phyloP scores from a whole-genome alignment of 148 eudicot species.

The Amaranthus hypochondriacus region DNA sequence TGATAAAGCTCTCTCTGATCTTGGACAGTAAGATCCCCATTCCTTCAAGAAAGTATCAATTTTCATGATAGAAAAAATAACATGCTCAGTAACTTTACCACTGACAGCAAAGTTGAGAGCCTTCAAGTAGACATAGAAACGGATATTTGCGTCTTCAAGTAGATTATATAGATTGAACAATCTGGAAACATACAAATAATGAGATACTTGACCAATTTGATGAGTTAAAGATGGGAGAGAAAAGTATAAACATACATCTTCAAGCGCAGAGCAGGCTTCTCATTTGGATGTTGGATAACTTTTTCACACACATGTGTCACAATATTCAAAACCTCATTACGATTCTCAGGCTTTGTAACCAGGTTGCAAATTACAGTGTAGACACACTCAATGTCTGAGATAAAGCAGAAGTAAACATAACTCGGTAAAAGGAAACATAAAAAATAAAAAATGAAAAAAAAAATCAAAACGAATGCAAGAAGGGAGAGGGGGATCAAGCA shows the following conservation, averaged over 20 bases:
- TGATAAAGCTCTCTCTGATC: slow-evolving; percentile 77
- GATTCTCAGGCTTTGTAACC: slow-evolving; percentile 62
- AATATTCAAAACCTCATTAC: slow-evolving; percentile 72
- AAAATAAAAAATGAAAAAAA: background rate
- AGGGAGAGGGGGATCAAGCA: background rate
- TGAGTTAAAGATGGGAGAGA: background rate
- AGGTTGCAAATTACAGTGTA: slow-evolving; percentile 79
- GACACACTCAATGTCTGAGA: slow-evolving; percentile 75
- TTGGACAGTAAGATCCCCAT: slow-evolving; percentile 73
- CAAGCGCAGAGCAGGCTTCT: slow-evolving; percentile 76
- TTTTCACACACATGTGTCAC: slow-evolving; percentile 72
- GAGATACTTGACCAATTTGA: slow-evolving; percentile 5
- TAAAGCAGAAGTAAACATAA: background rate
- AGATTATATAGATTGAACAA: slow-evolving; percentile 88
- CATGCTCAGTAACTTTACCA: slow-evolving; percentile 75
- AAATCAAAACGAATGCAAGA: background rate
- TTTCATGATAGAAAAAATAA: slow-evolving; percentile 72
- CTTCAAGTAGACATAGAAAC: slow-evolving; percentile 77
- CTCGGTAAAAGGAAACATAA: background rate
- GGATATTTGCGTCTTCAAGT: slow-evolving; percentile 68
- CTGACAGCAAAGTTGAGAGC: slow-evolving; percentile 69
- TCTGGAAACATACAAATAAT: slow-evolving; percentile 35
- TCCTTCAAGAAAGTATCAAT: slow-evolving; percentile 78
- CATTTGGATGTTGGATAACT: slow-evolving; percentile 64
- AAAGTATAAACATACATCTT: slow-evolving; percentile 49